Conservation (phyloP, 305 asterid species). For the Fraxinus albicans region DNA sequence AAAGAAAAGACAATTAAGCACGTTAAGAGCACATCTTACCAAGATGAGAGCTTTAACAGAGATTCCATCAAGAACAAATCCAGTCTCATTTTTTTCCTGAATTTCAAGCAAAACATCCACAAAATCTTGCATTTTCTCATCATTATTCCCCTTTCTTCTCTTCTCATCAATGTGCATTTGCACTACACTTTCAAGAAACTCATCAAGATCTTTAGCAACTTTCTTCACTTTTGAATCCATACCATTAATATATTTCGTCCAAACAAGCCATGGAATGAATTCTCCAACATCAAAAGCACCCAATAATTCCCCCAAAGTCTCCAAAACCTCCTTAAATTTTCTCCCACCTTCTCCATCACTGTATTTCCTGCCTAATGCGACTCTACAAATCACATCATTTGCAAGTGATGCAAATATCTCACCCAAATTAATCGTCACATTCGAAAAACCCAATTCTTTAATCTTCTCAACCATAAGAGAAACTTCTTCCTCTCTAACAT, state of each 20-base stretch:
- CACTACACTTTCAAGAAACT: slow-evolving; percentile 30
- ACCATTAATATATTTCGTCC: slow-evolving; percentile 31
- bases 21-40: slow-evolving; percentile 22
- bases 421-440: slow-evolving; percentile 21
- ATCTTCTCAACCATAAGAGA: slow-evolving; percentile 26
- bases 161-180: slow-evolving; percentile 20
- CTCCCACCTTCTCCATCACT: slow-evolving; percentile 30
- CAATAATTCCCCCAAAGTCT: slow-evolving; percentile 24
- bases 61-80: slow-evolving; percentile 31
- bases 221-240: slow-evolving; percentile 23
- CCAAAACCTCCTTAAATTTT: slow-evolving; percentile 35
- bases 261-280: slow-evolving; percentile 36
- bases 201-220: slow-evolving; percentile 27
- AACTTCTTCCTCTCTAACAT: slow-evolving; percentile 44
- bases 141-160: neutral
- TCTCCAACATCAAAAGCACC: slow-evolving; percentile 35
- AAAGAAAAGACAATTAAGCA: neutral
- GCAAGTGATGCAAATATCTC: slow-evolving; percentile 19
- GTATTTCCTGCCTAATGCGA: slow-evolving; percentile 34
- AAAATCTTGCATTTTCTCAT: slow-evolving; percentile 19
- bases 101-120: slow-evolving; percentile 43
- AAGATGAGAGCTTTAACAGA: slow-evolving; percentile 38
- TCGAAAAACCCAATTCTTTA: slow-evolving; percentile 13
- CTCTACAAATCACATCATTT: slow-evolving; percentile 31
- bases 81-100: slow-evolving; percentile 23